Percentiles rank a stretch among this genome's conserved stretches.
Conservation (phyloP, 169 alveolate species). For the Cryptosporidium canis region DNA sequence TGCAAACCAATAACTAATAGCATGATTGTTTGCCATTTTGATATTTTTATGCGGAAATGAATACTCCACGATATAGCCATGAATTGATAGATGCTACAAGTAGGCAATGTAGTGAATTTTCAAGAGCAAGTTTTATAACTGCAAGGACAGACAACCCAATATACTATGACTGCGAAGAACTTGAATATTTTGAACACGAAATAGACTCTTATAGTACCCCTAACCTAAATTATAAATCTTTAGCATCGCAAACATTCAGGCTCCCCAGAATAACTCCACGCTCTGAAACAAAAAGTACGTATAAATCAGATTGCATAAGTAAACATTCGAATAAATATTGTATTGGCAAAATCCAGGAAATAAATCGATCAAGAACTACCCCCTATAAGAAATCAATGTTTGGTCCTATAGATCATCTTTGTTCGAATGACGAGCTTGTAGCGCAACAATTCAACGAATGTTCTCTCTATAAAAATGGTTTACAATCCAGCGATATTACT, state of each 20-base stretch:
- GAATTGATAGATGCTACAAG: slow-evolving; percentile 53
- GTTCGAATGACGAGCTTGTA: not conserved
- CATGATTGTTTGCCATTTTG: not conserved
- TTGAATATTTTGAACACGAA: not conserved
- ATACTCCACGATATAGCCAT: not conserved
- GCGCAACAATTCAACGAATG: not conserved
- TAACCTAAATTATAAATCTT: too few relatives aligned
- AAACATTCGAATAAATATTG: not conserved
- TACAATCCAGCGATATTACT: not conserved
- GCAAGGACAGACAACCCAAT: slow-evolving; percentile 41
- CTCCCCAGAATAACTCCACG: not conserved
- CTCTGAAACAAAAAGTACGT: not conserved
- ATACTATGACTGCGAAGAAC: slow-evolving; percentile 21
- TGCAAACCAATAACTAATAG: not conserved
- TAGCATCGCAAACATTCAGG: not conserved
- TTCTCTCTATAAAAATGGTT: not conserved
- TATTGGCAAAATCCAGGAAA: not conserved
- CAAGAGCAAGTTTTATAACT: slow-evolving; percentile 53
- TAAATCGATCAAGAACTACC: not conserved
- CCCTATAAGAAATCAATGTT: not conserved
- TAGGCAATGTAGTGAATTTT: slow-evolving; percentile 50
- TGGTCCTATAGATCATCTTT: not conserved
- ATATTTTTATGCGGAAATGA: not conserved
- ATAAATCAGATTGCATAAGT: not conserved
- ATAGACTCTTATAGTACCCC: too few relatives aligned